Percentiles rank a stretch among this genome's conserved stretches.
Conservation (phyloP, 306 rosid genomes). For the Acmispon strigosus region DNA sequence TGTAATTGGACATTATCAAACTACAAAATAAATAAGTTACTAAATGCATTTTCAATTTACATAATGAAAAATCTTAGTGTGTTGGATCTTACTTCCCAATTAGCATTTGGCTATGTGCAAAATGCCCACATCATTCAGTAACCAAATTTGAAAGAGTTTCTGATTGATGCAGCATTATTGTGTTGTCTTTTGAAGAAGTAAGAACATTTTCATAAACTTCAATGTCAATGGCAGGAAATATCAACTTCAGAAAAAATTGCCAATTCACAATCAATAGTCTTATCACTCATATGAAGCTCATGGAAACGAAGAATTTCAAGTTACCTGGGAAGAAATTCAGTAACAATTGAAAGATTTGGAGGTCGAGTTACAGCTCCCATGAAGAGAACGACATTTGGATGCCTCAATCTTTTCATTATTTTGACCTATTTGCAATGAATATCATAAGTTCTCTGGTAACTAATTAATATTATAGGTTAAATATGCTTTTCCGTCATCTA, state of each 20-base stretch:
- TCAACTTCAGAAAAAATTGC: background rate
- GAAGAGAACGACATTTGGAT: constrained; percentile 97
- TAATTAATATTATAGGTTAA: constrained; percentile 22
- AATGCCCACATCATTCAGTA: background rate
- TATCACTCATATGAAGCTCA: background rate
- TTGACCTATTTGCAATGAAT: constrained; percentile 54
- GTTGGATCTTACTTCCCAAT: background rate
- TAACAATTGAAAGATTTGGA: constrained; percentile 85
- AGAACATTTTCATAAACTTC: background rate
- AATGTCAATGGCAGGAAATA: background rate
- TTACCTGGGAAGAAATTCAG: constrained; percentile 97
- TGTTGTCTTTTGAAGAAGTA: background rate
- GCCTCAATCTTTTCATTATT: constrained; percentile 88
- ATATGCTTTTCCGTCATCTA: background rate
- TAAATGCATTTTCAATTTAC: background rate
- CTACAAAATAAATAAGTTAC: background rate
- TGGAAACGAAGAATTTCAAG: constrained; percentile 10
- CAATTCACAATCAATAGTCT: background rate
- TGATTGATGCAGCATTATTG: background rate
- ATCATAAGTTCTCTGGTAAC: constrained; percentile 3
- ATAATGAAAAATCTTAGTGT: background rate
- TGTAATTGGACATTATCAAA: background rate
- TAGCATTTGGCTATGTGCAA: background rate
- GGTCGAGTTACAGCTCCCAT: constrained; percentile 92
- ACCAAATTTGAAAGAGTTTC: background rate